Evolutionary conservation across 2,329 filamentous ascomycete species (phyloP).

Genomic region (Fusarium sp.): DNA sequence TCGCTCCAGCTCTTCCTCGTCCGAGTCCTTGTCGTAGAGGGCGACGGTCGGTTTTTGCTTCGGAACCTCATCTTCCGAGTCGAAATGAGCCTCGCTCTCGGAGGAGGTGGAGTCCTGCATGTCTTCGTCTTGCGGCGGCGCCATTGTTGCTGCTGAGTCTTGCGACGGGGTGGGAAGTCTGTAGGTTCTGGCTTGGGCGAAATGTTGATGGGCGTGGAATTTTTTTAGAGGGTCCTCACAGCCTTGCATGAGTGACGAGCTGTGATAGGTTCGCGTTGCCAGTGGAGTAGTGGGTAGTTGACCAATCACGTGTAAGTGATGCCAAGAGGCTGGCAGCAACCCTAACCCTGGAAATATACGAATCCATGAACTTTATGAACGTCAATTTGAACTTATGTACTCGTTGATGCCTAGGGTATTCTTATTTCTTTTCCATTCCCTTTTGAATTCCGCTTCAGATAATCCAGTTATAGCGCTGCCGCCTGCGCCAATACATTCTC

Average conservation of each 20-base stretch:
- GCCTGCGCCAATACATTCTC: conserved; percentile 52
- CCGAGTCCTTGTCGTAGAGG: conserved; percentile 77
- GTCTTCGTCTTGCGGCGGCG: conserved; percentile 47
- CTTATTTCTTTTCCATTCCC: background rate
- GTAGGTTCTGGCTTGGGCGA: conserved; percentile 27
- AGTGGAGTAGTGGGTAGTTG: conserved; percentile 14
- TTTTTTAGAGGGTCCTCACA: conserved; percentile 49
- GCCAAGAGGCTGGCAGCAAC: conserved; percentile 39
- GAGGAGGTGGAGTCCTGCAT: conserved; percentile 45
- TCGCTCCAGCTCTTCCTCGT: conserved; percentile 87
- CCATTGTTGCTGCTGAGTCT: conserved; percentile 45
- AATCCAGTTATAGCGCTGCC: conserved; percentile 21
- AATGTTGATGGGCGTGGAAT: conserved; percentile 42
- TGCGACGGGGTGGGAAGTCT: conserved; percentile 24
- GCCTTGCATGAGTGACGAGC: conserved; percentile 44
- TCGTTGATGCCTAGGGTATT: conserved; percentile 10
- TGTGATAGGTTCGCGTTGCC: conserved; percentile 28
- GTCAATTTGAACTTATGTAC: background rate
- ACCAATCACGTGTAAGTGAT: conserved; percentile 32
- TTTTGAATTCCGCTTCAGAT: too few relatives aligned
- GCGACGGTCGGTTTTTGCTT: conserved; percentile 47
- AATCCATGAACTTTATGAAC: background rate
- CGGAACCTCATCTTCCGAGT: conserved; percentile 44
- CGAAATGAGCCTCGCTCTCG: conserved; percentile 47
- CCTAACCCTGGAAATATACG: conserved; percentile 28